Conservation (phyloP, 495 filamentous ascomycete genomes). For the Penicillium lividum region DNA sequence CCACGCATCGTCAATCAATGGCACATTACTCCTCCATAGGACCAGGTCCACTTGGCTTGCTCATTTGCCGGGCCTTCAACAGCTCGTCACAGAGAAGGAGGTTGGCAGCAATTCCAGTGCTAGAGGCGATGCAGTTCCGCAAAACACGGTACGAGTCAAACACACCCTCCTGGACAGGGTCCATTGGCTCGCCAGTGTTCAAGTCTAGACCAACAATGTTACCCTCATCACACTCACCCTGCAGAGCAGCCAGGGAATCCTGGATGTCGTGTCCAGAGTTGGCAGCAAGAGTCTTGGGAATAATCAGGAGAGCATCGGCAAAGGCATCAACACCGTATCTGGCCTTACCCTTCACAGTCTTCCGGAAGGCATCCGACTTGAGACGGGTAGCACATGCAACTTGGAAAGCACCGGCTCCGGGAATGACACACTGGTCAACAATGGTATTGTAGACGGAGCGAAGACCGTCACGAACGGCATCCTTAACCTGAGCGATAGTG, state of each 20-base stretch:
- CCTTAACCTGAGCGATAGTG: constrained; percentile 93
- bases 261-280: constrained; percentile 97
- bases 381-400: constrained; percentile 91
- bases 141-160: constrained; percentile 96
- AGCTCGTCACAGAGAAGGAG: constrained; percentile 95
- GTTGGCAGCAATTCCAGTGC: constrained; percentile 93
- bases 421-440: constrained; percentile 91
- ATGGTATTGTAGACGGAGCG: constrained; percentile 98
- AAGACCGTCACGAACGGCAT: constrained; percentile 95
- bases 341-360: constrained; percentile 93
- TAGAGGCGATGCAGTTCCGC: constrained; percentile 89
- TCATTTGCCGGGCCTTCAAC: constrained; percentile 97
- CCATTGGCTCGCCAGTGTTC: constrained; percentile 86
- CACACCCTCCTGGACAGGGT: constrained; percentile 88
- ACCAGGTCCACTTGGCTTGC: constrained; percentile 43
- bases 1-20: constrained; percentile 24
- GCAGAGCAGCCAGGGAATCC: constrained; percentile 79
- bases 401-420: constrained; percentile 94
- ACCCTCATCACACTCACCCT: constrained; percentile 83
- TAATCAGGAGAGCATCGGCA: constrained; percentile 88
- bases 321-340: constrained; percentile 94
- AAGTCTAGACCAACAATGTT: constrained; percentile 86
- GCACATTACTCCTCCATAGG: constrained; percentile 48
- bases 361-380: constrained; percentile 75
- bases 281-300: constrained; percentile 95